Percentiles rank a stretch among this genome's conserved stretches.
These are phyloP conservation scores for Solanum commersonii DNA, from an alignment of 257 asterid species.

Conservation along the genomic window DNA sequence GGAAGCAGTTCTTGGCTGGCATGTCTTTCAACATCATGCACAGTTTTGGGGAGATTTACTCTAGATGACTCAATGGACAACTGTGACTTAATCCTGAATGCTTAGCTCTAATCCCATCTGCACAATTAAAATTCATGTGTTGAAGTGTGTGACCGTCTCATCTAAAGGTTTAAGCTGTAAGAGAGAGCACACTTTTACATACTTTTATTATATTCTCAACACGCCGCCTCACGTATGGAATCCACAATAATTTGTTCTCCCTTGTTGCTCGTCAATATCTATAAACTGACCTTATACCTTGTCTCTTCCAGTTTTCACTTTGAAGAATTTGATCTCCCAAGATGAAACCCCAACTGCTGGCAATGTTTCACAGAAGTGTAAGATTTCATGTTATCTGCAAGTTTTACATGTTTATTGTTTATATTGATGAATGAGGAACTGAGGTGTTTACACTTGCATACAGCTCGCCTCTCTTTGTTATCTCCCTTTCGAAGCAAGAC, in stretches of 20 bases:
- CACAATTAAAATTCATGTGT: background rate
- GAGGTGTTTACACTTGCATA: background rate
- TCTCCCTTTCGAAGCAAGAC: slow-evolving; percentile 63
- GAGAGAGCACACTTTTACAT: background rate
- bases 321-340: slow-evolving; percentile 67
- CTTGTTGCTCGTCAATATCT: background rate
- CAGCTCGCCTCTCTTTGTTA: slow-evolving; percentile 87
- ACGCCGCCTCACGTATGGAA: background rate
- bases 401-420: background rate
- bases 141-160: background rate
- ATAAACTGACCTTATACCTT: background rate
- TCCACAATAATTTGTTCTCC: background rate
- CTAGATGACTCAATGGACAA: background rate
- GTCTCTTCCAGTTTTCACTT: slow-evolving; percentile 50
- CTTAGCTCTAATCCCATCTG: background rate
- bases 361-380: slow-evolving; percentile 54
- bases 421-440: background rate
- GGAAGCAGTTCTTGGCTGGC: background rate
- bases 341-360: slow-evolving; percentile 53
- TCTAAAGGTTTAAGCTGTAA: background rate
- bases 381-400: slow-evolving; percentile 15
- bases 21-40: background rate
- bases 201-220: background rate
- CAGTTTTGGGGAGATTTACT: background rate
- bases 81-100: background rate